Evolutionary conservation across 495 filamentous ascomycete species (phyloP).

Genomic region (Lophium mytilinum): DNA sequence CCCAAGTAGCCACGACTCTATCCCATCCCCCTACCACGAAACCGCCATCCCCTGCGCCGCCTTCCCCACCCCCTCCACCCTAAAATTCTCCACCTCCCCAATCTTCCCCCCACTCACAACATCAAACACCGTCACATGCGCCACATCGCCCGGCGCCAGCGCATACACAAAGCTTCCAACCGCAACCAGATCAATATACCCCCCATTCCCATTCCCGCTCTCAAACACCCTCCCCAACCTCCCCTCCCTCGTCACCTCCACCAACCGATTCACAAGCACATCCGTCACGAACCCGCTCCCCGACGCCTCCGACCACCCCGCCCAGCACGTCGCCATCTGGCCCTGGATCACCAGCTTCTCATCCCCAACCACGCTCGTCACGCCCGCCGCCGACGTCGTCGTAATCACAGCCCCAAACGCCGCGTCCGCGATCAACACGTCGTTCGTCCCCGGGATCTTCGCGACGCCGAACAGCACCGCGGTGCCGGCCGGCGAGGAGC

Average conservation of each 20-base stretch:
- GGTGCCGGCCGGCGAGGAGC: background rate
- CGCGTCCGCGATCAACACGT: conserved; percentile 2
- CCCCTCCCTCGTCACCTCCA: background rate
- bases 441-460: conserved; percentile 1
- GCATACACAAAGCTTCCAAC: conserved; percentile 3
- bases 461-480: conserved; percentile 1
- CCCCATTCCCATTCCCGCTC: background rate
- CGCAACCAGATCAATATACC: background rate
- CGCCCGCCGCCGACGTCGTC: background rate
- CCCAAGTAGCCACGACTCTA: too few relatives aligned
- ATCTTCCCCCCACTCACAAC: background rate
- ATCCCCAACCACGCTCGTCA: background rate
- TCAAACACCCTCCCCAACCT: background rate
- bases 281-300: conserved; percentile 5
- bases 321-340: conserved; percentile 8
- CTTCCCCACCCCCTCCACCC: background rate
- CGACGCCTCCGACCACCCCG: background rate
- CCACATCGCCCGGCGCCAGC: background rate
- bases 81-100: background rate
- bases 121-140: conserved; percentile 1
- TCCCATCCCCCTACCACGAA: background rate
- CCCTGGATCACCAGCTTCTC: background rate
- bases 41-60: background rate
- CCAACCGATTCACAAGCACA: background rate
- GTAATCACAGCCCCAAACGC: conserved; percentile 2